Base-by-base conservation (phyloP, 2,329 filamentous ascomycete species). In the Fusarium neocosmosporiellum region DNA sequence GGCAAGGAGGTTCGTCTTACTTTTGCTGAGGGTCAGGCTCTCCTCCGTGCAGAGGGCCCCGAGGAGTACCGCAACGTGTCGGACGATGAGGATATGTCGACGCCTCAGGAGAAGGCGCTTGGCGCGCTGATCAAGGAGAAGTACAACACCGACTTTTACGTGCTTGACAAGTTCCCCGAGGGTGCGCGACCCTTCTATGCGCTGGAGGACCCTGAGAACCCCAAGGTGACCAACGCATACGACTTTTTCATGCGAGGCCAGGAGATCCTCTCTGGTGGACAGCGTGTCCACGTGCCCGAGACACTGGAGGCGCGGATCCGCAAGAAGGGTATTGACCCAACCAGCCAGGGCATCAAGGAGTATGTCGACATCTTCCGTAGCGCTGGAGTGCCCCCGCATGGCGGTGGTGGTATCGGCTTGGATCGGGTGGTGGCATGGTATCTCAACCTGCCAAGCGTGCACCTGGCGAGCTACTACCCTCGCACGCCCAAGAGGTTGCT, bases 91-190 rank as follows among this genome's bases (percentile, higher is more conserved):
- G 94, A 96, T 78, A 91, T 96, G 86, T 89, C 85, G 79, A 96
- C 93, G 0, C 91, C 93, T 0, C 92, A 96, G 79, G 94, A 96
- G 82, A 95, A 95, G 84, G 93, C 92, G n/a, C 91, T 98, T 10
- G 96, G 96, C 66, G 91, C 91, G 29, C 88, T 98, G 55, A 90
- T 98, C 74, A 92, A 94, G 65, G 88, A 94, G 77, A 98, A 98
- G 85, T 98, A 93, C 88, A 90, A 93, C 80, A 96, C 95, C 68
- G 96, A 99, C 85, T 98, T 98, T 86, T 98, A 98, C 85, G 92
- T 97, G 24, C 89, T 99, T 71, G 96, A 98, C 87, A 96, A 98
- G 84, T 99, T 98, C 88, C 96, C 96, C 50, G 91, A 96, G 82
- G 87, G 88, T 39, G 94, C 96, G 22, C 90, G 96, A 33, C 96